Percentiles rank a stretch among this genome's conserved stretches.
Evolutionary conservation across 345 rosid species (phyloP).

Genomic region (Triadica sebifera): DNA sequence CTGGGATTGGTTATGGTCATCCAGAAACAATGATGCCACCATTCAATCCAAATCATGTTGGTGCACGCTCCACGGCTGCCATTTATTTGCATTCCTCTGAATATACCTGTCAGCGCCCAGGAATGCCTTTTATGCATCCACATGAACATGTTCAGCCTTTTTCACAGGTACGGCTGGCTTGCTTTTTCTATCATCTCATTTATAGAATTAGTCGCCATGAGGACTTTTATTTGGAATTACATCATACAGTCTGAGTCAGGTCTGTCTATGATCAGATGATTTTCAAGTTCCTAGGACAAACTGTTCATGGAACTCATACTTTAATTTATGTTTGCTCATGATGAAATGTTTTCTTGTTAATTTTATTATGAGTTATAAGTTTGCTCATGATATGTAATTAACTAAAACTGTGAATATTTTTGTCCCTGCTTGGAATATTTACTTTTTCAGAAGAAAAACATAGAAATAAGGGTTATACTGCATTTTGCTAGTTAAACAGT

Average conservation of each 20-base stretch:
- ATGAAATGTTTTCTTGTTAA: no score
- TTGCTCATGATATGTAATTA: no score
- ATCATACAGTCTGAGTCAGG: neutral
- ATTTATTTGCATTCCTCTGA: constrained; percentile 61
- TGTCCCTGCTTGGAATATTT: no score
- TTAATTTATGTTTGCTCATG: neutral
- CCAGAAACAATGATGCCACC: constrained; percentile 67
- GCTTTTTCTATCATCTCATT: constrained; percentile 4
- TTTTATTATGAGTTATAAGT: no score
- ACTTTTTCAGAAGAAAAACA: no score
- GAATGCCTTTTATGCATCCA: constrained; percentile 55
- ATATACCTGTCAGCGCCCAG: constrained; percentile 69
- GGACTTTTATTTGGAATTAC: neutral
- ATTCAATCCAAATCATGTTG: constrained; percentile 57
- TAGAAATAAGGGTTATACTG: neutral
- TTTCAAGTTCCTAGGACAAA: neutral
- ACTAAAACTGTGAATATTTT: no score
- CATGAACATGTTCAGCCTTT: constrained; percentile 63
- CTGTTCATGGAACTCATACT: neutral
- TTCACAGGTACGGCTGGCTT: constrained; percentile 50
- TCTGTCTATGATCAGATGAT: neutral
- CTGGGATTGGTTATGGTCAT: constrained; percentile 68
- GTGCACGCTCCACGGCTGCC: constrained; percentile 50
- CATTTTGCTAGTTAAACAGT: neutral
- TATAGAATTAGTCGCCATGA: neutral